A percentile compares a stretch with the other conserved stretches of the same genome.
Conservation (phyloP, 2,329 filamentous ascomycete genomes). For the Talaromyces funiculosus region DNA sequence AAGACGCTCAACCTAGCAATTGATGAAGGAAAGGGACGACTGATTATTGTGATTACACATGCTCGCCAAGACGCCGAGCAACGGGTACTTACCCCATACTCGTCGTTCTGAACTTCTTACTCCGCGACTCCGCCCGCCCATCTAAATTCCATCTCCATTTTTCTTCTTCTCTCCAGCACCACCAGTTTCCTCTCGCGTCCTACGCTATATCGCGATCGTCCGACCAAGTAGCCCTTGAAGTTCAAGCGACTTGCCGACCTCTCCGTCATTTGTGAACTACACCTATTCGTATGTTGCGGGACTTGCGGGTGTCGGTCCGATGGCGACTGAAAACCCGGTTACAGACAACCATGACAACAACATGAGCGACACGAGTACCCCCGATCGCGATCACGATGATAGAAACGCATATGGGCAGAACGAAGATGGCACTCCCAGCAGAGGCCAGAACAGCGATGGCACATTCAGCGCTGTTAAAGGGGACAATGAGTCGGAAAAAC, state of each 20-base stretch:
- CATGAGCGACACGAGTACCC: slow-evolving; percentile 33
- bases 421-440: slow-evolving; percentile 16
- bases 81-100: slow-evolving; percentile 4
- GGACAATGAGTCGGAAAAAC: slow-evolving; percentile 54
- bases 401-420: slow-evolving; percentile 16
- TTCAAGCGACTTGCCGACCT: neutral
- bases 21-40: neutral
- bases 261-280: neutral
- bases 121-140: neutral
- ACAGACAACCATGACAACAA: slow-evolving; percentile 26
- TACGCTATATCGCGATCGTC: neutral
- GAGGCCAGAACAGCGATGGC: slow-evolving; percentile 13
- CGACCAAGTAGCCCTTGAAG: neutral
- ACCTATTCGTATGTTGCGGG: neutral
- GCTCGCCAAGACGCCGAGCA: neutral
- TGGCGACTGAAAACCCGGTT: slow-evolving; percentile 29
- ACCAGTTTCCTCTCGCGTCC: neutral
- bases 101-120: neutral
- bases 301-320: slow-evolving; percentile 32
- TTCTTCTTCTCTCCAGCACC: neutral
- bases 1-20: no score
- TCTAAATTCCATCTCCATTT: neutral
- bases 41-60: neutral
- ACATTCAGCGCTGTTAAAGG: slow-evolving; percentile 17
- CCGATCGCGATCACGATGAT: slow-evolving; percentile 26